phyloP scores from a whole-genome alignment of 192 early-diverging fungal species.

The Coemansia sp. region DNA sequence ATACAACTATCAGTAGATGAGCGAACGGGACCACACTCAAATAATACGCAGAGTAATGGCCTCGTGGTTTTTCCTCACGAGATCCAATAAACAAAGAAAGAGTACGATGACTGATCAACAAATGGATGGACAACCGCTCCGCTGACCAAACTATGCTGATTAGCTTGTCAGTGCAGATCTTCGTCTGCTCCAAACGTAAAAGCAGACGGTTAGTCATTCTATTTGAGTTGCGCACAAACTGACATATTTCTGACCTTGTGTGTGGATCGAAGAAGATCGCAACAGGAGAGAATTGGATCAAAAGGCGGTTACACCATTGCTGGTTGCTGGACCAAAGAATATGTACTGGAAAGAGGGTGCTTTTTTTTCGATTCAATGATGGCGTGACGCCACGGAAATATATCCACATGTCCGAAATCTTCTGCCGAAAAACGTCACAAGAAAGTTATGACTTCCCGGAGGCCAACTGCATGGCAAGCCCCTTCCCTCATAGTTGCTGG shows the following conservation, averaged over 20 bases:
- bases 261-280: not conserved
- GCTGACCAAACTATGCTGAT: not conserved
- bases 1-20: no score
- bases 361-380: conserved; percentile 1
- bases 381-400: conserved; percentile 26
- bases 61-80: not conserved
- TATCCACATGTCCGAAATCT: not conserved
- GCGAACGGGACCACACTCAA: no score
- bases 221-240: not conserved
- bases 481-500: not conserved
- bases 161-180: not conserved
- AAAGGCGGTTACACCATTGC: not conserved
- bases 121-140: not conserved
- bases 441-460: not conserved
- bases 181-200: not conserved
- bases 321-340: not conserved
- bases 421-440: not conserved
- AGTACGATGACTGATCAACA: not conserved
- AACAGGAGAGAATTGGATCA: not conserved
- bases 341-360: not conserved
- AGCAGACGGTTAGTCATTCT: not conserved
- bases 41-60: no score
- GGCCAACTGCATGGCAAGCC: not conserved
- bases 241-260: no score
- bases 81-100: not conserved